These are phyloP conservation scores for Leccinum pachyderme DNA, from an alignment of 1,284 basidiomycete species.

Conservation along the genomic window DNA sequence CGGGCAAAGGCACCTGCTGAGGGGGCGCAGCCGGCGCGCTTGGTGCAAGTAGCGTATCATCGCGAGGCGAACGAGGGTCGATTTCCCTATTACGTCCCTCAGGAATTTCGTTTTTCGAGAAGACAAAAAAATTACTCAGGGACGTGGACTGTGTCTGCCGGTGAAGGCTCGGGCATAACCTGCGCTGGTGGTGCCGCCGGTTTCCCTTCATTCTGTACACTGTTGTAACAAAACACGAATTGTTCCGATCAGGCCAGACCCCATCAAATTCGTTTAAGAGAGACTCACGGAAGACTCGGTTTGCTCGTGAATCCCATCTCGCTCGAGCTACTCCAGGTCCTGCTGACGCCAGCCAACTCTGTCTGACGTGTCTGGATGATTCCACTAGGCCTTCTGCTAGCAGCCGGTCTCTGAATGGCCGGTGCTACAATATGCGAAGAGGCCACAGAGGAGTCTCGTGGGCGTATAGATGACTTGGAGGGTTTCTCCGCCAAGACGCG, in stretches of 20 bases:
- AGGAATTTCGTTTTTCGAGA: slow-evolving; percentile 3
- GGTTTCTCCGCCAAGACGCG: slow-evolving; percentile 16
- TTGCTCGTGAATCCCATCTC: slow-evolving; percentile 23
- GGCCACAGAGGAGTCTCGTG: slow-evolving; percentile 23
- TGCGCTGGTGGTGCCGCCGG: slow-evolving; percentile 12
- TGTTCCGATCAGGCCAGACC: not conserved
- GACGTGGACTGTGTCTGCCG: slow-evolving; percentile 30
- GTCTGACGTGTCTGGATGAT: slow-evolving; percentile 28
- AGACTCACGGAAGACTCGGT: slow-evolving; percentile 21
- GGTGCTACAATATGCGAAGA: slow-evolving; percentile 25
- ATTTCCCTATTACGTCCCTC: slow-evolving; percentile 16
- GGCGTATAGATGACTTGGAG: slow-evolving; percentile 28
- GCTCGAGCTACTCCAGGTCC: slow-evolving; percentile 31
- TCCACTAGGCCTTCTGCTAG: slow-evolving; percentile 28
- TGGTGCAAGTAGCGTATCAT: slow-evolving; percentile 28
- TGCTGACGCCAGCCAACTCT: slow-evolving; percentile 32
- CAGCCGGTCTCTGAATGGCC: slow-evolving; percentile 18
- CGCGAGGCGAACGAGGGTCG: slow-evolving; percentile 37
- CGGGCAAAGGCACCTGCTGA: slow-evolving; percentile 36
- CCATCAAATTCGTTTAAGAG: not conserved
- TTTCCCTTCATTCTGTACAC: slow-evolving; percentile 37
- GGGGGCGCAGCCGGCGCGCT: slow-evolving; percentile 17
- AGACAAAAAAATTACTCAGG: slow-evolving; percentile 17
- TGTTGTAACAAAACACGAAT: slow-evolving; percentile 11
- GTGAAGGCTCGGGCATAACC: slow-evolving; percentile 14